phyloP scores from a whole-genome alignment of 169 alveolate species.

The Perkinsus olseni region DNA sequence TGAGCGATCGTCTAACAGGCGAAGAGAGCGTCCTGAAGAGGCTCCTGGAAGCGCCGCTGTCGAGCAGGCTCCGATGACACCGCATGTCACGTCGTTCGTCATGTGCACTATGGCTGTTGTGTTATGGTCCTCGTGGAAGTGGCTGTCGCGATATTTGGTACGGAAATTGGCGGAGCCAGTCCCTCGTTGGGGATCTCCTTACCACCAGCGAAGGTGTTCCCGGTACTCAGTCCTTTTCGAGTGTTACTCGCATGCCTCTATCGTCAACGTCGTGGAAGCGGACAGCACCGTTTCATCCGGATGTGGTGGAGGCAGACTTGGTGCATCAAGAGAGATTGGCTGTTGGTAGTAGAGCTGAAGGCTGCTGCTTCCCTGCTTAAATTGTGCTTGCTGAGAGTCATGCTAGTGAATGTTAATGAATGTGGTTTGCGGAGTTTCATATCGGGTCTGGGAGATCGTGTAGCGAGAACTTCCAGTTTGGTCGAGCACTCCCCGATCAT shows the following conservation, averaged over 20 bases:
- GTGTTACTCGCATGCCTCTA: background rate
- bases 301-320: background rate
- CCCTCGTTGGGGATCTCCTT: no score
- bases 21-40: background rate
- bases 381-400: no score
- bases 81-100: background rate
- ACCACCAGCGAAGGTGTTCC: background rate
- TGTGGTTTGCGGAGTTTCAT: no score
- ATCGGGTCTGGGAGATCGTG: no score
- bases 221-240: background rate
- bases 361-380: no score
- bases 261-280: background rate
- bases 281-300: background rate
- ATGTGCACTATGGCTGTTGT: background rate
- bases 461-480: no score
- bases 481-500: no score
- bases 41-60: background rate
- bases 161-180: no score
- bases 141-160: no score
- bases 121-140: no score
- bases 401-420: no score
- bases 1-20: background rate
- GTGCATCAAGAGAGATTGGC: background rate
- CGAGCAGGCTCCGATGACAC: background rate
- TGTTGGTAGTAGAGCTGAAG: no score